Conservation (phyloP, 257 asterid species). For the Coffea canephora region DNA sequence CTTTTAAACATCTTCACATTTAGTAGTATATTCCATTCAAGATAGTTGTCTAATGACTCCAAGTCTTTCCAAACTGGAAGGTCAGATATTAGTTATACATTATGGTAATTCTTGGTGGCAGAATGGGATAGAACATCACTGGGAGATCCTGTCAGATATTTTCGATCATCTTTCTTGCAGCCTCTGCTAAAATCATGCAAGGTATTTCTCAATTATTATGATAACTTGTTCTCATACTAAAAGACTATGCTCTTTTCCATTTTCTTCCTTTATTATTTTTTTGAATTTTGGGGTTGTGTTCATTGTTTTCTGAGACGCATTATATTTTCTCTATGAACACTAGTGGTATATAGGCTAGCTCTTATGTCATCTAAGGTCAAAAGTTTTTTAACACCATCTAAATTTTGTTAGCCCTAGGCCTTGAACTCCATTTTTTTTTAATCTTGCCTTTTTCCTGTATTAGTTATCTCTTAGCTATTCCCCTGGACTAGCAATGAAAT, state of each 20-base stretch:
- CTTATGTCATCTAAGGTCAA: neutral
- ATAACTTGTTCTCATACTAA: neutral
- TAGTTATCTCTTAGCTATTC: neutral
- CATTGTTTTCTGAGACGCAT: neutral
- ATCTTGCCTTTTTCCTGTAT: neutral
- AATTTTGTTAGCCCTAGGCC: neutral
- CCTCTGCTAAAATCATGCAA: conserved; percentile 93
- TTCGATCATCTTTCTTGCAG: conserved; percentile 68
- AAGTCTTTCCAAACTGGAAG: neutral
- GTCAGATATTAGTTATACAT: neutral
- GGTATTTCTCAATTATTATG: conserved; percentile 42
- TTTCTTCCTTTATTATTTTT: neutral
- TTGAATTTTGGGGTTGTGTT: neutral
- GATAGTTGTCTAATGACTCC: neutral
- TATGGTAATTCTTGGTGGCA: conserved; percentile 22
- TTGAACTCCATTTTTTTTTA: neutral
- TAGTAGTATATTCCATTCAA: neutral
- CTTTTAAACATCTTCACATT: neutral
- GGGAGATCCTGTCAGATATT: conserved; percentile 66
- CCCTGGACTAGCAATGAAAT: neutral
- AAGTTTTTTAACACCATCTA: neutral
- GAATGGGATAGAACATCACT: conserved; percentile 78
- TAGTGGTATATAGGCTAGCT: neutral
- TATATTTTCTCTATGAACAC: neutral
- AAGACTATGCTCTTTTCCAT: neutral